Base-by-base conservation (phyloP, 1,284 basidiomycete genomes). In the Ceratobasidium theobromae region DNA sequence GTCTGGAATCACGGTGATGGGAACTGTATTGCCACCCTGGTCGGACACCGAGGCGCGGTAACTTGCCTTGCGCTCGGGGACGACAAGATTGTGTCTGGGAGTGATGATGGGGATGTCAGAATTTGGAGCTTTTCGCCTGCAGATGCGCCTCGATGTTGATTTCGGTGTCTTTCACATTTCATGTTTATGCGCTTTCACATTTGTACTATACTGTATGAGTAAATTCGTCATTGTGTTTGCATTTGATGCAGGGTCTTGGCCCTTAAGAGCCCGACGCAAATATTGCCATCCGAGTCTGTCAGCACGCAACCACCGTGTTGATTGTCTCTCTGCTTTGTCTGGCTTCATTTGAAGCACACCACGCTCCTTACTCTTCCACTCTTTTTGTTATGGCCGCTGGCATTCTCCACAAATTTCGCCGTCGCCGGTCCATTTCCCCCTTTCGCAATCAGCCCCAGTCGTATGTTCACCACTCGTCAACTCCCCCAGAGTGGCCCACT, bases 1-100 rank as follows among this genome's bases (percentile, higher is more conserved):
- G 90, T 98, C 41, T 99, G 97, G 97, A 91, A 91, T 69, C 84
- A 89, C 66, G 94, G 97, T 73, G 89, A 95, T 67, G 93, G 91
- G 23, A 83, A 84, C 67, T 98, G 95, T 72, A 88, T 88, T 18
- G 85, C 92, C 57, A 99, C 97, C 1, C 82, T 99, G 3, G 91
- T 97, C 18, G 96, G 95, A 1, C 97, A 99, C 75, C 85, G 93
- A 52, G 95, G 92, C 30, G 93, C 96, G 2, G 95, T 98, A 52
- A 98, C 93, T 18, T 93, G 93, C 72, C 79, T 98, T 35, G 88
- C 86, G 32, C 82, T 99, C 1, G 92, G 91, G 1, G 96, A 98
- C 75, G 95, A 98, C 76, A 95, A 95, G 79, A 92, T 98, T 67
- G 87, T 98, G 4, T 95, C 93, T 30, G 96, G 95, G 1, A 91